Base-by-base conservation (phyloP, 192 early-diverging fungal species). In the Coemansia sp. region DNA sequence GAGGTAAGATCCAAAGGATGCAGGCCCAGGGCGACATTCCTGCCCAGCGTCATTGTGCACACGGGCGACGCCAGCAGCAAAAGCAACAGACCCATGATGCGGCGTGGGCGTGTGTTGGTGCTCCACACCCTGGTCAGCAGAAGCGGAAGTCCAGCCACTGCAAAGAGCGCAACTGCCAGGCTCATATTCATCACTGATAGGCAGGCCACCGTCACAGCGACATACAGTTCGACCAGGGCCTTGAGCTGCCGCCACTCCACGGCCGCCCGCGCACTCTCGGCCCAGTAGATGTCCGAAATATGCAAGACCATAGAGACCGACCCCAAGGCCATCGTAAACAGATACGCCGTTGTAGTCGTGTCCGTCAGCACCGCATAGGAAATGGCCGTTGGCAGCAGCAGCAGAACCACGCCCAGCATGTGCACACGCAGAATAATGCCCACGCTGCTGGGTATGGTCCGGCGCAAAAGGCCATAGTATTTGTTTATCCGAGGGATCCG, bases 181-280 rank as follows among this genome's bases (percentile, higher is more conserved):
- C 82, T 86, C 55, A 87, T 85, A 58, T 89, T 89, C 30, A 87
- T 71, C 4, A 83, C 73, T 0, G 85, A 83, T 3, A 87, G 60
- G 6, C 79, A 81, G 2, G 83, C 80, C 19, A 86, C 75, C 3
- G 75, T 44, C 34, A 83, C 60, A 1, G 82, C 84, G 11, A 81
- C 73, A 42, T 81, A 58, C 31, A 60, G 30, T 17, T 51, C 47
- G 9, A 58, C 38, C 7, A 66, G 36, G 9, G 69, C 57, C 51
- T 73, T 73, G 9, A 73, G 53, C 50, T 73, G 69, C 29, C 54
- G 47, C 69, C 69, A 73, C 25, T 73, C 69, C 12, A 56, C 49
- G 33, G 42, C 23, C 14, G 11, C 21, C 9, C 22, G 54, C 1
- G 80, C 76, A 2, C 66, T 42, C 23, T 70, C 67, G 20, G 74